Evolutionary conservation across 2,329 filamentous ascomycete genomes (phyloP).

Genomic region (Diaporthe citrichinensis): DNA sequence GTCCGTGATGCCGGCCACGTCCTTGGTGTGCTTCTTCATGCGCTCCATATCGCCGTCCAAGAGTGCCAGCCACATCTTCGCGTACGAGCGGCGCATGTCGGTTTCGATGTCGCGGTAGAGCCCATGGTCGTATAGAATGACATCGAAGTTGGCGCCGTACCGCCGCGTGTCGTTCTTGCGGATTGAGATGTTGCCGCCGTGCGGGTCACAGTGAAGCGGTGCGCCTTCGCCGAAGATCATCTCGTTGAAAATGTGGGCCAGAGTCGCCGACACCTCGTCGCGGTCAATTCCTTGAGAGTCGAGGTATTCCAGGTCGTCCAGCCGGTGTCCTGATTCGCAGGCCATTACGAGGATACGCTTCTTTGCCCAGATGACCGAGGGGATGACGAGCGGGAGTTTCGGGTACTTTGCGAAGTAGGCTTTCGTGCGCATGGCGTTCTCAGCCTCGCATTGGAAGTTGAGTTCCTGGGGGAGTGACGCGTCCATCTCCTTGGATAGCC

Average conservation of each 20-base stretch:
- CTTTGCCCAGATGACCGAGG: conserved; percentile 90
- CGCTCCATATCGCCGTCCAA: conserved; percentile 87
- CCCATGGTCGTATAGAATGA: conserved; percentile 97
- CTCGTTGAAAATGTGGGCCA: conserved; percentile 96
- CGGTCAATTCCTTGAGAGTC: conserved; percentile 90
- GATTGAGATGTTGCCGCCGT: conserved; percentile 96
- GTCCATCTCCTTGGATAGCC: conserved; percentile 95
- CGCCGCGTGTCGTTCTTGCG: conserved; percentile 77
- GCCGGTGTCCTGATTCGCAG: conserved; percentile 85
- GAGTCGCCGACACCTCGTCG: conserved; percentile 92
- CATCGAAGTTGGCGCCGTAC: conserved; percentile 84
- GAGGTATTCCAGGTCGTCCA: conserved; percentile 90
- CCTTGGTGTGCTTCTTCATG: conserved; percentile 91
- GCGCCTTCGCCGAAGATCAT: conserved; percentile 97
- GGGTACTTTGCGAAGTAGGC: conserved; percentile 84
- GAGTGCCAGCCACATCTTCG: conserved; percentile 97
- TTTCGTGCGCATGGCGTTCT: conserved; percentile 84
- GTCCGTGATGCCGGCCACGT: conserved; percentile 90
- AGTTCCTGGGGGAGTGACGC: conserved; percentile 90
- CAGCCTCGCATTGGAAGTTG: conserved; percentile 87
- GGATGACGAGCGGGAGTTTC: conserved; percentile 87
- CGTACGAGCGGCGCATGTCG: conserved; percentile 85
- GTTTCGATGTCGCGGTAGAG: conserved; percentile 93
- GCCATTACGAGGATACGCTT: conserved; percentile 96
- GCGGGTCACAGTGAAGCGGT: conserved; percentile 95